These are phyloP conservation scores for Cladosporium sp. DNA, from an alignment of 2,329 filamentous ascomycete genomes.

Conservation along the genomic window DNA sequence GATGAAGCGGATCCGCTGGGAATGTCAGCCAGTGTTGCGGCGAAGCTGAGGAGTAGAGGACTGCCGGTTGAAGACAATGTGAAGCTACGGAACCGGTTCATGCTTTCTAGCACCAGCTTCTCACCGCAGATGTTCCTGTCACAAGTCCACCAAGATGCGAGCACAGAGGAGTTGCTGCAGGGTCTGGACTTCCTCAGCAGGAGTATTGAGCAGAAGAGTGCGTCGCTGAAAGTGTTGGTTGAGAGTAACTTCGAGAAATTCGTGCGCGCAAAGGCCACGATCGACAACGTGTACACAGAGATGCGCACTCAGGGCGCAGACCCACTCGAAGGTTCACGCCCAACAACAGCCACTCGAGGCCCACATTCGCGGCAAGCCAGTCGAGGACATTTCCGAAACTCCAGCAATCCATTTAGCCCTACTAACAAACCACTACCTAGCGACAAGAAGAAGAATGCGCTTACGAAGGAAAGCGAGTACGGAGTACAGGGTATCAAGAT, in stretches of 20 bases:
- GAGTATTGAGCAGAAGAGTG: slow-evolving; percentile 97
- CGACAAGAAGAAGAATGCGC: slow-evolving; percentile 80
- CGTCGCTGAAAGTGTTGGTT: slow-evolving; percentile 91
- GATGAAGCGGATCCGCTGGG: slow-evolving; percentile 93
- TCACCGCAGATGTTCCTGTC: slow-evolving; percentile 89
- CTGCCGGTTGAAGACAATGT: slow-evolving; percentile 80
- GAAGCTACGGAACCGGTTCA: slow-evolving; percentile 76
- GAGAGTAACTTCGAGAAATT: slow-evolving; percentile 99
- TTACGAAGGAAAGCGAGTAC: slow-evolving; percentile 90
- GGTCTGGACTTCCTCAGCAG: slow-evolving; percentile 83
- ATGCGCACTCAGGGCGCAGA: slow-evolving; percentile 75
- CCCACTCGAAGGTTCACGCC: slow-evolving; percentile 32
- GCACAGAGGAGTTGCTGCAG: slow-evolving; percentile 75
- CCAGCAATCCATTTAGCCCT: slow-evolving; percentile 38
- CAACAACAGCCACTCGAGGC: slow-evolving; percentile 21
- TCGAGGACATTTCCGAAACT: slow-evolving; percentile 43
- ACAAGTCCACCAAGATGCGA: slow-evolving; percentile 82
- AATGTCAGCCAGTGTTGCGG: slow-evolving; percentile 81
- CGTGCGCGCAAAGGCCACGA: slow-evolving; percentile 93
- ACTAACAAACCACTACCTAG: slow-evolving; percentile 37
- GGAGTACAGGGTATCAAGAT: slow-evolving; percentile 84
- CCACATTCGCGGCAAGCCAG: slow-evolving; percentile 68
- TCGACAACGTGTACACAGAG: slow-evolving; percentile 97
- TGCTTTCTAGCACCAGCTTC: slow-evolving; percentile 94
- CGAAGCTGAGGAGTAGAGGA: slow-evolving; percentile 72